A percentile compares a stretch with the other conserved stretches of the same genome.
These are phyloP conservation scores for Leccinum subgranulosum DNA, from an alignment of 768 basidiomycete genomes.

Conservation along the genomic window DNA sequence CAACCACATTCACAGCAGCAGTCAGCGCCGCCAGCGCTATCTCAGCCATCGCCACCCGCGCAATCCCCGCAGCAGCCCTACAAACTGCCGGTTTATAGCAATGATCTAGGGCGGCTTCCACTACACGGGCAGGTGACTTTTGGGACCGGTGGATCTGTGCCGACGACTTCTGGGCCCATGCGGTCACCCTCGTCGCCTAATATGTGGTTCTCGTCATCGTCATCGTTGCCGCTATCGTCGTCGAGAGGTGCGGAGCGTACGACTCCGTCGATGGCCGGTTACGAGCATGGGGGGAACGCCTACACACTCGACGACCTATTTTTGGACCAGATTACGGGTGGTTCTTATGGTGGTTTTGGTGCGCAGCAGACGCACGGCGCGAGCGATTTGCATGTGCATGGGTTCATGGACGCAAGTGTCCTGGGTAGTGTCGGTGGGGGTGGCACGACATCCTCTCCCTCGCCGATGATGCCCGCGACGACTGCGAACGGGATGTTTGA, in stretches of 20 bases:
- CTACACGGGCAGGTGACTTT: constrained; percentile 33
- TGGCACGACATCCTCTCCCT: no score
- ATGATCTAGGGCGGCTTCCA: constrained; percentile 56
- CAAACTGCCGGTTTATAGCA: constrained; percentile 52
- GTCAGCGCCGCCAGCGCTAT: background rate
- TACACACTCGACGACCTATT: constrained; percentile 25
- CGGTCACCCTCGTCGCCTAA: constrained; percentile 1
- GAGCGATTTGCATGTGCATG: no score
- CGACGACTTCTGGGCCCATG: constrained; percentile 1
- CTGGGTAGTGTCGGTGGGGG: no score
- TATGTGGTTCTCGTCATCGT: constrained; percentile 21
- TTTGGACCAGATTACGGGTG: constrained; percentile 13
- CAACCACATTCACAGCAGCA: constrained; percentile 2
- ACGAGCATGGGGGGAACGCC: background rate
- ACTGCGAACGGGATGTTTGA: no score
- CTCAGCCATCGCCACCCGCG: background rate
- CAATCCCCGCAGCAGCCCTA: constrained; percentile 17
- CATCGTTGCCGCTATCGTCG: background rate
- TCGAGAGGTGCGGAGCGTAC: background rate
- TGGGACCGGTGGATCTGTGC: background rate
- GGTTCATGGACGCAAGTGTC: no score
- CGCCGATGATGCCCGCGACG: no score
- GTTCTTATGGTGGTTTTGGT: constrained; percentile 5
- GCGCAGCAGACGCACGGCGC: background rate
- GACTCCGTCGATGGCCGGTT: background rate